Conservation (phyloP, 139 green algal genomes). For the Chlorella sorokiniana region DNA sequence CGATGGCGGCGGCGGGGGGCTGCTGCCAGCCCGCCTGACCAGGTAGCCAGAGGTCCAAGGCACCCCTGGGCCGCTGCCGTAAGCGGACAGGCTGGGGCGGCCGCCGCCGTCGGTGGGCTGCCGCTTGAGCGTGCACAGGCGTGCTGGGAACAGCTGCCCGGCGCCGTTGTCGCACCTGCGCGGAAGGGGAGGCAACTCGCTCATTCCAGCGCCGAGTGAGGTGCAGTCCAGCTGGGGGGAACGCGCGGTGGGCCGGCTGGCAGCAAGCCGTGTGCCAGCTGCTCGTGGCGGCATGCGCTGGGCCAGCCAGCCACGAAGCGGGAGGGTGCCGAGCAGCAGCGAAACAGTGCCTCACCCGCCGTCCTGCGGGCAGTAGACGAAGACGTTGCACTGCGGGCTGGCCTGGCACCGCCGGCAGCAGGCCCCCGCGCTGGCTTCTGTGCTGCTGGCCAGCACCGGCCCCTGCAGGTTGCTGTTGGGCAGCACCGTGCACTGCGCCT, state of each 20-base stretch:
- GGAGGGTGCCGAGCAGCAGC: too few species aligned
- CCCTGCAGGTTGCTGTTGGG: background rate
- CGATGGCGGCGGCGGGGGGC: background rate
- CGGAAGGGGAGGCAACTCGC: background rate
- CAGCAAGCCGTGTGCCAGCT: too few species aligned
- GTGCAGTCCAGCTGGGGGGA: background rate
- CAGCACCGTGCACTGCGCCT: background rate
- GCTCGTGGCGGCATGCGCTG: too few species aligned
- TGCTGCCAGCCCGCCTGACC: background rate
- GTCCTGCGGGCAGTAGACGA: background rate
- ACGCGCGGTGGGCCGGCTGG: too few species aligned
- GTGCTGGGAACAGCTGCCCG: background rate
- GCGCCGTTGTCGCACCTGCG: slow-evolving; percentile 9
- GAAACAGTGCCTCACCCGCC: background rate
- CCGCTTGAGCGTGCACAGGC: slow-evolving; percentile 16
- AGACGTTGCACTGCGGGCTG: background rate
- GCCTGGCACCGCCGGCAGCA: slow-evolving; percentile 12
- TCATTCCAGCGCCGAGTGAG: background rate
- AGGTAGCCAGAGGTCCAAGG: slow-evolving; percentile 26
- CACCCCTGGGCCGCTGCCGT: background rate
- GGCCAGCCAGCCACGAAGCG: too few species aligned
- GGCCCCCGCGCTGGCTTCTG: background rate
- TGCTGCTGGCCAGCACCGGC: background rate
- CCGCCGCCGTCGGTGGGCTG: background rate
- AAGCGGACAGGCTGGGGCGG: background rate